Evolutionary conservation across 768 basidiomycete genomes (phyloP).

Genomic region (Leccinum fibrillosum): DNA sequence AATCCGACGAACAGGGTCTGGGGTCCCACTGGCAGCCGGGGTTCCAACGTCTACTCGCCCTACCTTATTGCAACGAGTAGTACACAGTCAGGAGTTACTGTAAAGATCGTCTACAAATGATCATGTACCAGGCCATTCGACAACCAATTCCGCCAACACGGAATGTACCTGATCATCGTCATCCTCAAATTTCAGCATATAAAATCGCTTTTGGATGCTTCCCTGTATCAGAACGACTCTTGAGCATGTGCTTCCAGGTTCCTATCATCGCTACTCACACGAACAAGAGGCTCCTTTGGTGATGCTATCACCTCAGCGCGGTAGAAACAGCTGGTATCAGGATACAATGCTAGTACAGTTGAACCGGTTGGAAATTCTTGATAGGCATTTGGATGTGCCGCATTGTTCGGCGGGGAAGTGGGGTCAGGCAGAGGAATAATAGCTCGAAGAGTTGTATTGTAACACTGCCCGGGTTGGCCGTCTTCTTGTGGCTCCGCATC

Average conservation of each 20-base stretch:
- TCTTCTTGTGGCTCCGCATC: slow-evolving; percentile 84
- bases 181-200: slow-evolving; percentile 85
- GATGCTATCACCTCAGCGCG: slow-evolving; percentile 79
- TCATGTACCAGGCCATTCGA: slow-evolving; percentile 64
- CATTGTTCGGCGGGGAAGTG: slow-evolving; percentile 49
- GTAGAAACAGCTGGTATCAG: slow-evolving; percentile 89
- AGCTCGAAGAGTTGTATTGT: slow-evolving; percentile 64
- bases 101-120: neutral
- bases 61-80: neutral
- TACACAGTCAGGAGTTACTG: neutral
- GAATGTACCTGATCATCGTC: slow-evolving; percentile 81
- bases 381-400: slow-evolving; percentile 66
- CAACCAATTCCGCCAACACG: slow-evolving; percentile 76
- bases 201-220: slow-evolving; percentile 48
- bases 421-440: slow-evolving; percentile 83
- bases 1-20: slow-evolving; percentile 5
- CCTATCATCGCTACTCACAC: slow-evolving; percentile 32
- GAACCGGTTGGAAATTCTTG: slow-evolving; percentile 69
- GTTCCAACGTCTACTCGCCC: neutral
- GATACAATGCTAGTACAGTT: slow-evolving; percentile 84
- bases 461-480: slow-evolving; percentile 66
- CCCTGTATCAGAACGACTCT: slow-evolving; percentile 14
- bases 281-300: slow-evolving; percentile 42
- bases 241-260: slow-evolving; percentile 7
- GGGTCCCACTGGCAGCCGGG: slow-evolving; percentile 10